Base-by-base conservation (phyloP, 1,284 basidiomycete genomes). In the Papiliotrema flavescens region DNA sequence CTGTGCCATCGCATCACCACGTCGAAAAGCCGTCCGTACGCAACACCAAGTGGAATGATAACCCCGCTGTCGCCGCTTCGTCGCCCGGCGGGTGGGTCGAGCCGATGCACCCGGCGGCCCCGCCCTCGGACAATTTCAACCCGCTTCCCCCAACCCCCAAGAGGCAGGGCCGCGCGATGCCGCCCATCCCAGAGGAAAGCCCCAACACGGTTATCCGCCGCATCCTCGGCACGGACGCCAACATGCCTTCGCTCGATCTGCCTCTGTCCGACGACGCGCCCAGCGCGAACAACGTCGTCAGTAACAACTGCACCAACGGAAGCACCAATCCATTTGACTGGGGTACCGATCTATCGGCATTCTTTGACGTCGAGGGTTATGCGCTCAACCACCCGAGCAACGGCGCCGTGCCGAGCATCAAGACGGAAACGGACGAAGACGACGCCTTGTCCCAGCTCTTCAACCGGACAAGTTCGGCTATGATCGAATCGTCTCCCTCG, bases 351-450 rank as follows among this genome's bases (percentile, higher is more conserved):
- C 46, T 70, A 2, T 71, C 69, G 2, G 62, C 68, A 8, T 69
- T 73, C 48, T 73, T 73, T 54, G 63, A 73, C 49, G 62, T 73
- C 6, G 70, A 70, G 17, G 66, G 67, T 2, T 71, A 70, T 53
- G 54, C 61, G 14, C 61, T 64, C 56, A 47, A 20, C 17, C 17
- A 20, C 8, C 20, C n/a, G 5, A 47, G n/a, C 13, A 26, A 20
- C 23, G 42, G 23, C 19, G 5, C 19, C 7, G 42, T 17, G 42
- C 13, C 26, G 24, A 47, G 45, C 23, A 26, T n/a, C 11, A 45
- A 24, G 23, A 28, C 53, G 2, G 53, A 50, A 34, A 26, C 23
- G 11, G 28, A 32, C 28, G 61, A 63, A 11, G 64, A 65, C 51
- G 64, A 61, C 47, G 57, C 57, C 37, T 57, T 61, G 44, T 57